These are phyloP conservation scores for Apiotrichum siamense DNA, from an alignment of 1,284 basidiomycete species.

Conservation along the genomic window DNA sequence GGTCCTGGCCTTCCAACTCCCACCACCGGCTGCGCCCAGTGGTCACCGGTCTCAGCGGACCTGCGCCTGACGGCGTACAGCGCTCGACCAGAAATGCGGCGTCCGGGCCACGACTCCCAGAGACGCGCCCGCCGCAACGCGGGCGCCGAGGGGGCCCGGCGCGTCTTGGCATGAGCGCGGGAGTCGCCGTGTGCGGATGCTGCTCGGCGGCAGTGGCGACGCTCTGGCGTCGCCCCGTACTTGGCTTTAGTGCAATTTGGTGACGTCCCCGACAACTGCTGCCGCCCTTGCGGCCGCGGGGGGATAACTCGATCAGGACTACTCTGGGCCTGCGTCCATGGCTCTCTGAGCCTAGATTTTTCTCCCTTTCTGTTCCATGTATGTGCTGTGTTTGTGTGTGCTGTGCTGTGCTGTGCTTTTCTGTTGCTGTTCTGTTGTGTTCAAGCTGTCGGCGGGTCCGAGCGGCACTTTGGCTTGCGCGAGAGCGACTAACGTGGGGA, in stretches of 20 bases:
- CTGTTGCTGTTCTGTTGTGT: no score
- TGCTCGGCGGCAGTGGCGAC: no score
- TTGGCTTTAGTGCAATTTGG: constrained; percentile 51
- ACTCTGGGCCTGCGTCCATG: constrained; percentile 48
- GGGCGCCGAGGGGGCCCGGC: not conserved
- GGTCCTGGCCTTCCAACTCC: constrained; percentile 50
- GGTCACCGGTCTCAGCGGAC: constrained; percentile 40
- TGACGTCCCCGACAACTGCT: constrained; percentile 36
- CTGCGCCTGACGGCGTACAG: constrained; percentile 35
- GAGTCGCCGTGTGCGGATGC: constrained; percentile 21
- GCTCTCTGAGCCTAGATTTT: constrained; percentile 47
- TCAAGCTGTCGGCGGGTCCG: no score
- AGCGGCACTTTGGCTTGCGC: no score
- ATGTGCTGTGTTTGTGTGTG: not conserved
- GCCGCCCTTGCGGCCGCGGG: not conserved
- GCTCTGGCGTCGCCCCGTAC: no score
- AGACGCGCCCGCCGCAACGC: constrained; percentile 22
- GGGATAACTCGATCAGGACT: constrained; percentile 51
- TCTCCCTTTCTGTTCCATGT: constrained; percentile 4
- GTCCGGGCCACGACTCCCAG: constrained; percentile 19
- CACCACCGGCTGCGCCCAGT: constrained; percentile 12
- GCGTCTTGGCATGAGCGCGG: constrained; percentile 43
- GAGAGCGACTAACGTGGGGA: no score
- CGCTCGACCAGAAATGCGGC: constrained; percentile 49
- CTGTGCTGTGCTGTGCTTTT: not conserved